Evolutionary conservation across 2,329 filamentous ascomycete species (phyloP).

Genomic region (Fusarium algeriense): DNA sequence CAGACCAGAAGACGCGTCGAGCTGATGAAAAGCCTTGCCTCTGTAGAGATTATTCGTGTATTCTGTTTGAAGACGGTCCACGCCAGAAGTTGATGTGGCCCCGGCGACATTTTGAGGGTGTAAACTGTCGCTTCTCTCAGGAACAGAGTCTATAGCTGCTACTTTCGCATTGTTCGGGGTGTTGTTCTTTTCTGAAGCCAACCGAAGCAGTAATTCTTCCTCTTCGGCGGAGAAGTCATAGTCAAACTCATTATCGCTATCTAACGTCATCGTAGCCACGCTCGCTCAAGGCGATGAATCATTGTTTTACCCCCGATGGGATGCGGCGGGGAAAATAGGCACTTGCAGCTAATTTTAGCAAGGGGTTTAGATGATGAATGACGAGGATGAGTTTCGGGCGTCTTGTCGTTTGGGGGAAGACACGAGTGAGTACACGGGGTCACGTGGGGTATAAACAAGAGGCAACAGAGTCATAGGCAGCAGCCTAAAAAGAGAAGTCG

Average conservation of each 20-base stretch:
- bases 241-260: conserved; percentile 59
- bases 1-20: conserved; percentile 1
- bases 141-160: conserved; percentile 42
- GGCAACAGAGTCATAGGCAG: neutral
- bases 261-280: conserved; percentile 38
- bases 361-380: conserved; percentile 8
- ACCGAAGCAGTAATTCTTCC: conserved; percentile 56
- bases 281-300: conserved; percentile 36
- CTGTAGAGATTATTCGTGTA: conserved; percentile 5
- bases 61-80: conserved; percentile 10
- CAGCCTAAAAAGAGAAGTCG: conserved; percentile 6
- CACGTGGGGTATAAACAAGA: conserved; percentile 35
- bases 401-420: conserved; percentile 7
- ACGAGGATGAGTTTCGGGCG: conserved; percentile 12
- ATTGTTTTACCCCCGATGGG: conserved; percentile 27
- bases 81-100: neutral
- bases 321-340: conserved; percentile 13
- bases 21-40: conserved; percentile 10
- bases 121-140: conserved; percentile 31
- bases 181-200: conserved; percentile 45
- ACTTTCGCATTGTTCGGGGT: conserved; percentile 18
- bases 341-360: conserved; percentile 17
- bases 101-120: conserved; percentile 21
- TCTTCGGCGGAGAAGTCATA: conserved; percentile 63
- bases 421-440: conserved; percentile 40